These are phyloP conservation scores for Microglena sp. DNA, from an alignment of 139 green algal species.

Conservation along the genomic window DNA sequence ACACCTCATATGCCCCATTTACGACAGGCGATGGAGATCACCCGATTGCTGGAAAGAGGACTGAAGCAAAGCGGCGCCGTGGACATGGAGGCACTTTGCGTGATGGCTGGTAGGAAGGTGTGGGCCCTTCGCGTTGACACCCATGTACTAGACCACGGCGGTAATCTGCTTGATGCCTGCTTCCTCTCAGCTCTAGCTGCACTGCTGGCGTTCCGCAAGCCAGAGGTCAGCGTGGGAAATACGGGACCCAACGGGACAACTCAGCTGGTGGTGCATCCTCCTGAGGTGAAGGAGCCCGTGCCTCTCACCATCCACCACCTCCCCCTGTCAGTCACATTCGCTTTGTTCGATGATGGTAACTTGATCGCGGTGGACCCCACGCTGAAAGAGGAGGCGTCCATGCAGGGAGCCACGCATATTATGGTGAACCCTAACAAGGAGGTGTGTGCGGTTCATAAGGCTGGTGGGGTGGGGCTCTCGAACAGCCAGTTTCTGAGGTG, in stretches of 20 bases:
- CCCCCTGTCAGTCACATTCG: slow-evolving; percentile 72
- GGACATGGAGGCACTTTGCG: slow-evolving; percentile 80
- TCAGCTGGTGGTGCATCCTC: slow-evolving; percentile 31
- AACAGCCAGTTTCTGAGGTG: slow-evolving; percentile 39
- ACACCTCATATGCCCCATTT: slow-evolving; percentile 16
- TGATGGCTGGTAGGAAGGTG: slow-evolving; percentile 69
- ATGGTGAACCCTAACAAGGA: slow-evolving; percentile 48
- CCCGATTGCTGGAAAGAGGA: slow-evolving; percentile 58
- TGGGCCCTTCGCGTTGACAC: slow-evolving; percentile 71
- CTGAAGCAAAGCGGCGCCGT: slow-evolving; percentile 66
- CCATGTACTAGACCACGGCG: slow-evolving; percentile 66
- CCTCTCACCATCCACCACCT: slow-evolving; percentile 83
- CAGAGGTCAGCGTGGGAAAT: slow-evolving; percentile 23
- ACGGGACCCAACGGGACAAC: not conserved
- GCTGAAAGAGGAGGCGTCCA: slow-evolving; percentile 60
- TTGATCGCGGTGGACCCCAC: slow-evolving; percentile 61
- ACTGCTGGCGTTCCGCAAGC: slow-evolving; percentile 59
- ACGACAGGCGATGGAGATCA: slow-evolving; percentile 63
- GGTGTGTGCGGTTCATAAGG: slow-evolving; percentile 74
- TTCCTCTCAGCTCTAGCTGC: slow-evolving; percentile 64
- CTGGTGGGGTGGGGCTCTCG: slow-evolving; percentile 44
- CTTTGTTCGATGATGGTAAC: slow-evolving; percentile 56
- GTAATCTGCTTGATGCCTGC: slow-evolving; percentile 71
- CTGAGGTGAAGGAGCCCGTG: slow-evolving; percentile 59
- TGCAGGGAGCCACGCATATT: slow-evolving; percentile 12